Base-by-base conservation (phyloP, 352 stramenopile genomes). In the Globisporangium perplexum region DNA sequence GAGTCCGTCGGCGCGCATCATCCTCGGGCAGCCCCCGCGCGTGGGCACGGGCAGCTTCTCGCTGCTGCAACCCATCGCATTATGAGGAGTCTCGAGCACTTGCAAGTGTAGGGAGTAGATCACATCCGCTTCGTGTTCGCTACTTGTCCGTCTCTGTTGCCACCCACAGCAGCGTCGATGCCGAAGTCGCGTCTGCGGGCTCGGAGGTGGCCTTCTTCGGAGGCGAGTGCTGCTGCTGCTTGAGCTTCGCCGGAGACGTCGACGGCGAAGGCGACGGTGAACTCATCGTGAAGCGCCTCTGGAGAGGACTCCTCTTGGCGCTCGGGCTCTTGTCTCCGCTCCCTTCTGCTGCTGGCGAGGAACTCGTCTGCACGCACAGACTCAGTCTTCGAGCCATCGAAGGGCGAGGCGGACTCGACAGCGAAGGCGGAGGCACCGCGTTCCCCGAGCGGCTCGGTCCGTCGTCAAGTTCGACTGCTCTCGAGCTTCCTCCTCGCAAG, bases 21-120 rank as follows among this genome's bases (percentile, higher is more conserved):
- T 99, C 30, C 65, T 98, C 18, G 96, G 96, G 36, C 84, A 97
- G 55, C 92, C 95, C 5, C 93, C 97, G 46, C 83, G 86, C 30
- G 90, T 98, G 47, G 96, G 96, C 67, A 99, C 96, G 38, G 96
- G 96, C 47, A 91, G 86, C 63, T 98, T 98, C 76, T 94, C 96
- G 67, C 88, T 97, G 58, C 77, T 97, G 71, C 75, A 96, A 50
- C 86, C 84, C 1, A 73, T 95, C 69, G 67, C 78, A 72, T 71
- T 88, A 74, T 91, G 83, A 77, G 52, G 49, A 44, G 8, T 20
- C 7, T 44, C n/a, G 39, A 45, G 39, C 14, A 12, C 18, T 12
- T 26, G 12, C 15, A 36, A n/a, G 12, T 50, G 43, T 58, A 58
- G 46, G 47, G 26, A 10, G 14, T 15, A 10, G 18, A 46, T n/a